These are phyloP conservation scores for Obba rivulosa DNA, from an alignment of 768 basidiomycete species.

Conservation along the genomic window DNA sequence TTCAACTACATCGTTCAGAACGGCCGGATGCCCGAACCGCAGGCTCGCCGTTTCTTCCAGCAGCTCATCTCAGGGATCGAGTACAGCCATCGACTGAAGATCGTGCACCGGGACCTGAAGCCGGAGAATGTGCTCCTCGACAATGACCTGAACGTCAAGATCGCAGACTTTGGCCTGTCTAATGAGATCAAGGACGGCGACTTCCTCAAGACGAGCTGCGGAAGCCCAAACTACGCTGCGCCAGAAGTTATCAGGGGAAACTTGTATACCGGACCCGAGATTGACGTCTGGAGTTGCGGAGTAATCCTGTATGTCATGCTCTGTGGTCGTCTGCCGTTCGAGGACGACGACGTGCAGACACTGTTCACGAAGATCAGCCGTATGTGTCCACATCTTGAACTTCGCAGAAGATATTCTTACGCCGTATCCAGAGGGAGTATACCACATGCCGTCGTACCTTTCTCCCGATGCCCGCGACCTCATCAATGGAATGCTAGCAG, in stretches of 20 bases:
- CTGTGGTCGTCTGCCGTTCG: constrained; percentile 91
- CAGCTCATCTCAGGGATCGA: constrained; percentile 97
- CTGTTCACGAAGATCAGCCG: constrained; percentile 94
- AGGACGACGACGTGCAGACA: constrained; percentile 91
- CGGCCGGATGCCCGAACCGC: constrained; percentile 84
- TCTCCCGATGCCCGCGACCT: constrained; percentile 73
- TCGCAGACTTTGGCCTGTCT: constrained; percentile 97
- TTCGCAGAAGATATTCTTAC: constrained; percentile 1
- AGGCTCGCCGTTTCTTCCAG: constrained; percentile 93
- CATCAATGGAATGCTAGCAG: constrained; percentile 84
- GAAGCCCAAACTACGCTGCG: constrained; percentile 97
- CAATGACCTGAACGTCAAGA: constrained; percentile 87
- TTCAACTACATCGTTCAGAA: constrained; percentile 98
- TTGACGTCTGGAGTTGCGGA: constrained; percentile 98
- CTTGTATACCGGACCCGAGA: constrained; percentile 94
- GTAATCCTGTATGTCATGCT: constrained; percentile 99
- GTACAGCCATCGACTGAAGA: constrained; percentile 93
- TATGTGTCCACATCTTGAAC: constrained; percentile 30
- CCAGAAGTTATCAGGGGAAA: constrained; percentile 97
- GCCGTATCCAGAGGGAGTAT: constrained; percentile 66
- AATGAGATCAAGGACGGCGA: constrained; percentile 96
- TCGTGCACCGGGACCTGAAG: constrained; percentile 97
- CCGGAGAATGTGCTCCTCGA: constrained; percentile 92
- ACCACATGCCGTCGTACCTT: constrained; percentile 78
- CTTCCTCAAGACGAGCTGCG: constrained; percentile 95